phyloP scores from a whole-genome alignment of 2,329 filamentous ascomycete species.

The Fusarium nurragi region DNA sequence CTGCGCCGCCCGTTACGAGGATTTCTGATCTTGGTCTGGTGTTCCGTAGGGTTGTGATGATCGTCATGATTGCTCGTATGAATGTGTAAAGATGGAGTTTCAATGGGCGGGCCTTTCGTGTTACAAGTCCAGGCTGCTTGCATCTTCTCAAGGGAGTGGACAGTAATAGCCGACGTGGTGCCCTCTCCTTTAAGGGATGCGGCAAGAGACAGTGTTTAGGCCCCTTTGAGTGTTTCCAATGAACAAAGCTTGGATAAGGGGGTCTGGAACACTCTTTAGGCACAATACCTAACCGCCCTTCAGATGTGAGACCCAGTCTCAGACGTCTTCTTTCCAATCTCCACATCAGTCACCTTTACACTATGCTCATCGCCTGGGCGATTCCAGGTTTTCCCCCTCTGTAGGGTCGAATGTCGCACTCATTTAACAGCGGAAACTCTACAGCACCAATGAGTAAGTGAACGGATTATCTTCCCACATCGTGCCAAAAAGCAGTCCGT shows the following conservation, averaged over 20 bases:
- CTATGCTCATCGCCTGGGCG: too few relatives aligned
- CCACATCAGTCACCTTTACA: not conserved
- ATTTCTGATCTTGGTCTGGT: not conserved
- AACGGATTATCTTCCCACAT: too few relatives aligned
- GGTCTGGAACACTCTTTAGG: not conserved
- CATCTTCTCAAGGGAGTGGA: not conserved
- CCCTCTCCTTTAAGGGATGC: not conserved
- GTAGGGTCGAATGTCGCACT: too few relatives aligned
- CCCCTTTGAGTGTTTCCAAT: not conserved
- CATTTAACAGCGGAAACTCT: too few relatives aligned
- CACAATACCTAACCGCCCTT: not conserved
- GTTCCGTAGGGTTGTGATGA: constrained; percentile 7
- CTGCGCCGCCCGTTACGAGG: constrained; percentile 12
- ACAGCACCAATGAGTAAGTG: too few relatives aligned
- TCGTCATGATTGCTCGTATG: constrained; percentile 9
- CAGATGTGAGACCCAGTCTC: not conserved
- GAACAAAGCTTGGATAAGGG: not conserved
- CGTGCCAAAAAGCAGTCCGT: too few relatives aligned
- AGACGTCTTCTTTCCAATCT: not conserved
- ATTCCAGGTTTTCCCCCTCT: too few relatives aligned
- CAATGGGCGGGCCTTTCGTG: not conserved
- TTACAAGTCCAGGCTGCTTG: not conserved
- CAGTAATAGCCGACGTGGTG: rapidly evolving
- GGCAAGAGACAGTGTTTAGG: not conserved
- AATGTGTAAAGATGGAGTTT: not conserved